A percentile compares a stretch with the other conserved stretches of the same genome.
Conservation (phyloP, 805 yeast genomes). For the Metschnikowia cubensis region DNA sequence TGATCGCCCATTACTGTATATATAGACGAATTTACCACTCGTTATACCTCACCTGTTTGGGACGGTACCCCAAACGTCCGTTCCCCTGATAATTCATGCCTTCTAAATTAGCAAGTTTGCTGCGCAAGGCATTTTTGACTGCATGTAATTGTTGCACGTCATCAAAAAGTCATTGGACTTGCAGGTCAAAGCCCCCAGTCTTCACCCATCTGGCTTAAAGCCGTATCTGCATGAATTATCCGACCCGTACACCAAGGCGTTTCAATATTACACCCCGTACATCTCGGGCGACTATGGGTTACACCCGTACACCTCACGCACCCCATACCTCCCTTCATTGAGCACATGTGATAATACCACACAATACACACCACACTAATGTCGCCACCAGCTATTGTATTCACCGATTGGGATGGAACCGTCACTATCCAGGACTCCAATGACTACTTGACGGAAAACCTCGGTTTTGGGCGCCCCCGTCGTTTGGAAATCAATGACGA, state of each 20-base stretch:
- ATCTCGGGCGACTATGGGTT: background rate
- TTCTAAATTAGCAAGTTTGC: background rate
- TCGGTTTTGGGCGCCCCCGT: conserved; percentile 76
- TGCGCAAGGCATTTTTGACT: too few relatives aligned
- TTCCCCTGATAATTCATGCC: background rate
- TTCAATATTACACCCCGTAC: background rate
- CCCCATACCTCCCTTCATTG: conserved; percentile 47
- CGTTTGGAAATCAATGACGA: conserved; percentile 67
- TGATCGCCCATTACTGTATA: too few relatives aligned
- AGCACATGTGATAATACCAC: conserved; percentile 38
- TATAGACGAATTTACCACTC: background rate
- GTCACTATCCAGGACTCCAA: conserved; percentile 94
- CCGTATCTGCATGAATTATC: too few relatives aligned
- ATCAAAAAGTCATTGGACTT: too few relatives aligned
- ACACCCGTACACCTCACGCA: background rate
- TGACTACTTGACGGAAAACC: conserved; percentile 81
- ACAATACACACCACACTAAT: conserved; percentile 7
- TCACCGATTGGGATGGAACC: conserved; percentile 98
- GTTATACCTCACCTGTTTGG: background rate
- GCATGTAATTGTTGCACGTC: too few relatives aligned
- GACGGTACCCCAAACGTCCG: background rate
- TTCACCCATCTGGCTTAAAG: too few relatives aligned
- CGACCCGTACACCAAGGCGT: too few relatives aligned
- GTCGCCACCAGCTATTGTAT: conserved; percentile 64
- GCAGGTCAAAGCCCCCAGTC: too few relatives aligned